Conservation (phyloP, 2,329 filamentous ascomycete species). For the Aspergillus spinulosporus region DNA sequence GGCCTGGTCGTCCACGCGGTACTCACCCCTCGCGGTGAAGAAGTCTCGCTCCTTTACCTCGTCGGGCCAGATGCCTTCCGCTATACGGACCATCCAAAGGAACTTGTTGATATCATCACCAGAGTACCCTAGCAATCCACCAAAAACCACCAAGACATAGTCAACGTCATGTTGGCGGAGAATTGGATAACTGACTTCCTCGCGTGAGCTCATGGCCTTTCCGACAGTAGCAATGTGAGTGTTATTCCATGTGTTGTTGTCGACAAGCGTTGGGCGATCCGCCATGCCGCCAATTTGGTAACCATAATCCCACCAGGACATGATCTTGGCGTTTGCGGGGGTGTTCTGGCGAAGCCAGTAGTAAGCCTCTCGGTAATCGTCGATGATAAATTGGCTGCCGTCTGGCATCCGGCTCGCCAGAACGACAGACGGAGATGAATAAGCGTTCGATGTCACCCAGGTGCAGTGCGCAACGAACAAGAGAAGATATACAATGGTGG, state of each 20-base stretch:
- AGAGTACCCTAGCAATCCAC: conserved; percentile 92
- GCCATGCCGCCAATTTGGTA: conserved; percentile 99
- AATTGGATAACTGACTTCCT: conserved; percentile 98
- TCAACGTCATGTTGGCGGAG: conserved; percentile 98
- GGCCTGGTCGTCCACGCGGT: conserved; percentile 85
- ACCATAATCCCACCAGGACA: conserved; percentile 99
- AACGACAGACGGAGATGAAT: conserved; percentile 96
- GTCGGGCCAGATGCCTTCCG: conserved; percentile 99
- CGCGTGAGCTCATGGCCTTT: conserved; percentile 96
- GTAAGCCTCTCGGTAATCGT: conserved; percentile 98
- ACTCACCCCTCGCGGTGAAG: conserved; percentile 91
- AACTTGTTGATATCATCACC: conserved; percentile 99
- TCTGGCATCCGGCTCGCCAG: conserved; percentile 89
- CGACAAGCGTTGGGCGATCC: conserved; percentile 91
- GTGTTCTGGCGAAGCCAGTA: conserved; percentile 99
- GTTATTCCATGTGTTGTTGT: conserved; percentile 99
- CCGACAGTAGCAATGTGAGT: conserved; percentile 98
- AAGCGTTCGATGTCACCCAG: conserved; percentile 98
- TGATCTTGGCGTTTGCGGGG: conserved; percentile 89
- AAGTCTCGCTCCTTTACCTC: conserved; percentile 96
- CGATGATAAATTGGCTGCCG: conserved; percentile 96
- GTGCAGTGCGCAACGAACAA: conserved; percentile 97
- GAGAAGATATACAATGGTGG: conserved; percentile 76
- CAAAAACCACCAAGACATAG: conserved; percentile 97
- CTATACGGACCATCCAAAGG: conserved; percentile 99